Evolutionary conservation across 345 rosid genomes (phyloP).

Genomic region (Diplotaxis tenuifolia): DNA sequence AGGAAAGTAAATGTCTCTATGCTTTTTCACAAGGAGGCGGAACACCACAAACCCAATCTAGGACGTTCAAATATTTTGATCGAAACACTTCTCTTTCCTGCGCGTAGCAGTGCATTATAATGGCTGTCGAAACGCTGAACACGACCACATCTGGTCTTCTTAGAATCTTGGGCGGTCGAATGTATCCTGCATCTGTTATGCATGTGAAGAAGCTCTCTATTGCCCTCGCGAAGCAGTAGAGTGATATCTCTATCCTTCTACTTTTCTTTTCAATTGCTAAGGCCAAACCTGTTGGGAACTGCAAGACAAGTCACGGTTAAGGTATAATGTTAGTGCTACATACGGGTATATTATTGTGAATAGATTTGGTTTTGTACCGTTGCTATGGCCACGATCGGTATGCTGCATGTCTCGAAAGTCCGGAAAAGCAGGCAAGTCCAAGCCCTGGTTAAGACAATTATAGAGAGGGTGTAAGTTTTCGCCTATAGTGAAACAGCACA

Average conservation of each 20-base stretch:
- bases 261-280: constrained; percentile 92
- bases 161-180: constrained; percentile 51
- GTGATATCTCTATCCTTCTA: constrained; percentile 86
- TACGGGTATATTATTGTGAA: neutral
- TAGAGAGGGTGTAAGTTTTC: neutral
- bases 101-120: constrained; percentile 95
- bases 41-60: constrained; percentile 94
- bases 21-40: constrained; percentile 59
- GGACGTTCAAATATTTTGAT: constrained; percentile 87
- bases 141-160: constrained; percentile 81
- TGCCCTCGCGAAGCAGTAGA: constrained; percentile 93
- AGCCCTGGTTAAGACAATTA: constrained; percentile 47
- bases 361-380: constrained; percentile 47
- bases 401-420: constrained; percentile 60
- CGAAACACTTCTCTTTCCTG: constrained; percentile 86
- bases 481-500: neutral
- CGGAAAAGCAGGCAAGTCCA: constrained; percentile 90
- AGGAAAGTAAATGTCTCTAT: neutral
- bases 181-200: constrained; percentile 62
- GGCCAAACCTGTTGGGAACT: constrained; percentile 89
- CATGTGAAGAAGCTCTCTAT: constrained; percentile 90
- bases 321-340: neutral
- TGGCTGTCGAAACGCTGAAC: constrained; percentile 81
- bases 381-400: constrained; percentile 75
- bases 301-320: constrained; percentile 15